Conservation (phyloP, 257 asterid species). For the Anisodus acutangulus region DNA sequence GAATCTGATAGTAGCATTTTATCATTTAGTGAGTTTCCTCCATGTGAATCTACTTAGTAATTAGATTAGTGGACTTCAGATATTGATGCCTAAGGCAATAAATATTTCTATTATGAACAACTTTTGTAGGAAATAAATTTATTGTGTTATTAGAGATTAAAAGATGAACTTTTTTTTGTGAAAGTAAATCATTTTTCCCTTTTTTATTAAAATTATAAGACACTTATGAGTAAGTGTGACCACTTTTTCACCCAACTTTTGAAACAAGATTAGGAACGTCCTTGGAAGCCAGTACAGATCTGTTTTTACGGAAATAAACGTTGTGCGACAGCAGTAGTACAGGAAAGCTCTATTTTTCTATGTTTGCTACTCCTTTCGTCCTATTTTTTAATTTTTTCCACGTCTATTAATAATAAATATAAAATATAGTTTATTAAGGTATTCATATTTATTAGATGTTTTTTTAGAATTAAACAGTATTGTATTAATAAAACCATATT, state of each 20-base stretch:
- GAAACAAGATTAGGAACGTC: not conserved
- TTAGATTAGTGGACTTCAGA: not conserved
- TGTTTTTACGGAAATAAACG: conserved; percentile 27
- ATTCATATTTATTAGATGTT: no score
- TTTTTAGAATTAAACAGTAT: no score
- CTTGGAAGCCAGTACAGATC: conserved; percentile 14
- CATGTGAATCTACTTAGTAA: not conserved
- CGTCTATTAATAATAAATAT: no score
- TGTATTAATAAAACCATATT: no score
- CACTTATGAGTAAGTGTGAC: not conserved
- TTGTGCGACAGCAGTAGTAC: not conserved
- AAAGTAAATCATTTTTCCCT: not conserved
- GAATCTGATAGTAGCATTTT: not conserved
- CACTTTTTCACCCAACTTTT: not conserved
- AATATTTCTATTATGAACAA: not conserved
- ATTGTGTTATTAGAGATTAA: not conserved
- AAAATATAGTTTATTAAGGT: no score
- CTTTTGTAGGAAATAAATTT: not conserved
- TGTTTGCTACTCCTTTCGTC: not conserved
- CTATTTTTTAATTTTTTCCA: no score
- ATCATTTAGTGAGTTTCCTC: not conserved
- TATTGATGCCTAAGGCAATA: not conserved
- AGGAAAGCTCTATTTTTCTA: not conserved
- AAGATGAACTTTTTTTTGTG: not conserved
- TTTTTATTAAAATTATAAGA: not conserved